Base-by-base conservation (phyloP, 495 filamentous ascomycete species). In the Neurospora sp. region DNA sequence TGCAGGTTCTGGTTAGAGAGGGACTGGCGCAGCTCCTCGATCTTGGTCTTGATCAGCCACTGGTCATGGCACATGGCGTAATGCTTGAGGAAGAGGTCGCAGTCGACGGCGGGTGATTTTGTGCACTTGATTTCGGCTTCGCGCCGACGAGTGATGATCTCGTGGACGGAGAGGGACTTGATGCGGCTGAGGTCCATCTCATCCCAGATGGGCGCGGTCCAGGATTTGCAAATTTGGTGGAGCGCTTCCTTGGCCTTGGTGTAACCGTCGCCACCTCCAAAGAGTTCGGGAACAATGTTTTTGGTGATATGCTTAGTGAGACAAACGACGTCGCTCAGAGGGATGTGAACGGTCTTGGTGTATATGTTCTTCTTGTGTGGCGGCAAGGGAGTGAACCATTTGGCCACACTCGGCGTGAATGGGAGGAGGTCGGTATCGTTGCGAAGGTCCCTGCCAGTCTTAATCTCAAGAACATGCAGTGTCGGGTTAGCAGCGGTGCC, bases 1-100 rank as follows among this genome's bases (percentile, higher is more conserved):
- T 97, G 95, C 1, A 99, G 88, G 76, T 98, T 99, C 78, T 97
- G 94, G 82, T 98, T 94, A 7, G 94, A 97, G 84, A 98, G 95
- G 27, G 93, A 83, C 79, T 92, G 90, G 65, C 93, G 91, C 73
- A 99, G 85, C 72, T 93, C 88, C 3, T 88, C 86, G 76, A 99
- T 97, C 73, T 95, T 94, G 76, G 96, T 93, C 79, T 94, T 91
- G 77, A 99, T 92, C 59, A 94, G 84, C 93, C 94, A 97, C 82
- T 97, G 92, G 79, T 97, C 93, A 77, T 98, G 92, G 79, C 92
- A 89, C 93, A 97, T 96, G 69, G 93, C 90, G 78, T 93, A 98
- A 78, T 99, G 96, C 81, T 94, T 92, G 69, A 92, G 76, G 81
- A 98, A 97, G 38, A 91, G 78, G 2, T 88, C 87, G 77, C 96